Percentiles rank a stretch among this genome's conserved stretches.
Conservation (phyloP, 2,329 filamentous ascomycete species). For the Fusarium ramigenum region DNA sequence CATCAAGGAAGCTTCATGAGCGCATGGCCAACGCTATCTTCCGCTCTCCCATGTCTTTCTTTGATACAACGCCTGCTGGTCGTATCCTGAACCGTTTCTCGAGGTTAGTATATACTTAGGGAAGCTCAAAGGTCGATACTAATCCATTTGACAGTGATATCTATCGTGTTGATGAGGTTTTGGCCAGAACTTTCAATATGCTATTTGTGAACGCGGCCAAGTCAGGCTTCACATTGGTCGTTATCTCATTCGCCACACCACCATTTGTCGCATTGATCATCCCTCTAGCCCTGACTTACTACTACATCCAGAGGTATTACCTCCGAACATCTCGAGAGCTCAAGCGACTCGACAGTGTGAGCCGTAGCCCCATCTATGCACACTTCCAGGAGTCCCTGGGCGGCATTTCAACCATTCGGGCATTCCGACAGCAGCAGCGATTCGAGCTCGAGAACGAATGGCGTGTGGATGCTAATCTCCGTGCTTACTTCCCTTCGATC, state of each 20-base stretch:
- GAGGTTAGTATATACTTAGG: slow-evolving; percentile 64
- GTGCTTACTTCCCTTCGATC: slow-evolving; percentile 95
- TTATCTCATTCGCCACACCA: slow-evolving; percentile 86
- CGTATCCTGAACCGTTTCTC: slow-evolving; percentile 97
- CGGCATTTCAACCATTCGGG: slow-evolving; percentile 93
- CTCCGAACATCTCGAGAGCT: slow-evolving; percentile 94
- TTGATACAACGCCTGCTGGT: slow-evolving; percentile 96
- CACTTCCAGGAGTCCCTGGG: slow-evolving; percentile 98
- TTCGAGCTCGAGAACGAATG: slow-evolving; percentile 97
- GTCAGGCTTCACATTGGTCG: slow-evolving; percentile 83
- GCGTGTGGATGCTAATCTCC: slow-evolving; percentile 93
- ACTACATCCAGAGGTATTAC: slow-evolving; percentile 97
- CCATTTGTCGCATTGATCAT: slow-evolving; percentile 83
- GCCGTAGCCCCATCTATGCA: slow-evolving; percentile 93
- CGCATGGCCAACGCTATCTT: slow-evolving; percentile 98
- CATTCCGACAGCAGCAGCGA: slow-evolving; percentile 86
- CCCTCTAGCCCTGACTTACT: slow-evolving; percentile 82
- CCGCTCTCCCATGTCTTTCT: slow-evolving; percentile 97
- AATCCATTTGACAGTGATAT: slow-evolving; percentile 66
- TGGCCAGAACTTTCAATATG: slow-evolving; percentile 98
- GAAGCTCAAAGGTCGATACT: slow-evolving; percentile 18
- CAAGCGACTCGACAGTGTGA: slow-evolving; percentile 95
- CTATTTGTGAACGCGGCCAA: slow-evolving; percentile 80
- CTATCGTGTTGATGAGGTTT: slow-evolving; percentile 87
- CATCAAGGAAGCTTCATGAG: slow-evolving; percentile 95